phyloP scores from a whole-genome alignment of 2,329 filamentous ascomycete species.

The Xylaria hypoxylon region DNA sequence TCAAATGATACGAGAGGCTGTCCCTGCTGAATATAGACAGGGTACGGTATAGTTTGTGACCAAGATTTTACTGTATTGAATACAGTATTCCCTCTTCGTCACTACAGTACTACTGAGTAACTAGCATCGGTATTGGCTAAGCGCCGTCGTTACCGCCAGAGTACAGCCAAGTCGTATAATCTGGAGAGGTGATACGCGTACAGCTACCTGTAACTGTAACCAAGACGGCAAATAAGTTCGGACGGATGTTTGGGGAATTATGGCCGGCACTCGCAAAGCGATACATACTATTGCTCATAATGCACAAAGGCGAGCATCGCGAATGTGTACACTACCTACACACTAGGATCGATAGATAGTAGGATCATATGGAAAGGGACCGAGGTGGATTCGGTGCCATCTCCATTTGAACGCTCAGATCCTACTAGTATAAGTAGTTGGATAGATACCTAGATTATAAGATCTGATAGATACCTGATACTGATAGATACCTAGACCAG shows the following conservation, averaged over 20 bases:
- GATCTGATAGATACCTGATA: not conserved
- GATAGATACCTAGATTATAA: too few relatives aligned
- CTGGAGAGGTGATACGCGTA: not conserved
- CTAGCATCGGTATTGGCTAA: conserved; percentile 15
- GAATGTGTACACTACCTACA: too few relatives aligned
- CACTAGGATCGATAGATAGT: too few relatives aligned
- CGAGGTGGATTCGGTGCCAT: conserved; percentile 18
- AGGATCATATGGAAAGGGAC: conserved; percentile 1
- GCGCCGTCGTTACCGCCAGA: conserved; percentile 22
- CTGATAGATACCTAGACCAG: not conserved
- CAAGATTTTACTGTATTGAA: not conserved
- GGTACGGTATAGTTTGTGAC: conserved; percentile 1
- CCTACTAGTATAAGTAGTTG: not conserved
- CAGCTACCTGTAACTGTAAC: too few relatives aligned
- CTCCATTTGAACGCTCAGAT: conserved; percentile 39
- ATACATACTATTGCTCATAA: too few relatives aligned
- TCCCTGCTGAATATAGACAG: conserved; percentile 24
- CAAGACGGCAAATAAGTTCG: not conserved
- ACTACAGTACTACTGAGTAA: not conserved
- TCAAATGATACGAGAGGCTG: conserved; percentile 32
- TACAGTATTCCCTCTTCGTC: not conserved
- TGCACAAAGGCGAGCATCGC: not conserved
- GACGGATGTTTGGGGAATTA: not conserved
- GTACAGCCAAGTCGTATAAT: not conserved
- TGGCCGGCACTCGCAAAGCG: conserved; percentile 20